A percentile compares a stretch with the other conserved stretches of the same genome.
These are phyloP conservation scores for Salix exigua DNA, from an alignment of 345 rosid species.

Conservation along the genomic window DNA sequence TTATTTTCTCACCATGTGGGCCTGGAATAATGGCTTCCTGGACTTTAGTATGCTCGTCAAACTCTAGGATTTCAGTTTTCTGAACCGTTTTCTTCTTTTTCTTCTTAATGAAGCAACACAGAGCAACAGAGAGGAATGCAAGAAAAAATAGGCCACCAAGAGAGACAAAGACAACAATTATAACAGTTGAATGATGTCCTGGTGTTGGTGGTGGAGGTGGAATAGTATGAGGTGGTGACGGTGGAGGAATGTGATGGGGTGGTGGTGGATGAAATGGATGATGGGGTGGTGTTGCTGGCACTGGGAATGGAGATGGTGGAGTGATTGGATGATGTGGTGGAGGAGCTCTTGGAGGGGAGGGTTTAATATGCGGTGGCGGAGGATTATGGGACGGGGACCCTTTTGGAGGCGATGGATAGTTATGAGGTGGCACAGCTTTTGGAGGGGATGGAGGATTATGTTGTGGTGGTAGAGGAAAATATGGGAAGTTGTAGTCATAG, in stretches of 20 bases:
- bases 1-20: slow-evolving; percentile 41
- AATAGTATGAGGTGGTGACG: slow-evolving; percentile 35
- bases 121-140: slow-evolving; percentile 58
- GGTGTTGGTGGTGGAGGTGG: slow-evolving; percentile 43
- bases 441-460: slow-evolving; percentile 17
- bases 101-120: slow-evolving; percentile 51
- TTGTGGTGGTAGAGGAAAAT: slow-evolving; percentile 36
- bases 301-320: background rate
- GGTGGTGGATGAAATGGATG: slow-evolving; percentile 21
- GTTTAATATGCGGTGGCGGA: slow-evolving; percentile 13
- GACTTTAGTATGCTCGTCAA: slow-evolving; percentile 48
- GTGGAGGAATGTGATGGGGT: slow-evolving; percentile 14
- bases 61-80: slow-evolving; percentile 34
- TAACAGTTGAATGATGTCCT: slow-evolving; percentile 47
- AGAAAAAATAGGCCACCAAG: slow-evolving; percentile 58
- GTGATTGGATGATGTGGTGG: slow-evolving; percentile 21
- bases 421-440: background rate
- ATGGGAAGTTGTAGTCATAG: slow-evolving; percentile 25
- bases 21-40: slow-evolving; percentile 53
- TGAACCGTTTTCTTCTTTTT: slow-evolving; percentile 35
- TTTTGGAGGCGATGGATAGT: slow-evolving; percentile 9
- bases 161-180: slow-evolving; percentile 53
- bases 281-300: slow-evolving; percentile 11
- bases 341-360: slow-evolving; percentile 13
- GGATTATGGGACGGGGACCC: slow-evolving; percentile 9